Base-by-base conservation (phyloP, 495 filamentous ascomycete genomes). In the Lentithecium fluviatile region DNA sequence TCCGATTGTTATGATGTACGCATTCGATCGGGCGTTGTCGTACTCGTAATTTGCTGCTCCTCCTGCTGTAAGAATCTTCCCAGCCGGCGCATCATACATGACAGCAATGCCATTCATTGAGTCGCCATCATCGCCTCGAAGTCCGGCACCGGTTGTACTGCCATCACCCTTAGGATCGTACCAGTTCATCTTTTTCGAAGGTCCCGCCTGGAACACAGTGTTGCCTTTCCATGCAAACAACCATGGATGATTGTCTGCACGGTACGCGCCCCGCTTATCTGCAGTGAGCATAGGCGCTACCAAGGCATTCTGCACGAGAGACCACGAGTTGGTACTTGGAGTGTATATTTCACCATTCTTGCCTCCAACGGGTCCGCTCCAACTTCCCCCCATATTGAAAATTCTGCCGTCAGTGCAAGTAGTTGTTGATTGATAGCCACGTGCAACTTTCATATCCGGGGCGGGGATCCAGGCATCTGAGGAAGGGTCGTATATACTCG, bases 351-450 rank as follows among this genome's bases (percentile, higher is more conserved):
- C 83, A 19, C 78, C 82, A 49, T 82, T 75, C 70, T 85, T 85
- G n/a, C 68, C 74, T 6, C 74, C 76, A 24, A 58, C 6, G 2
- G 70, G 75, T 20, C 77, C 79, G 20, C 73, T 74, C 78, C 79
- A 87, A 10, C 79, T 80, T 12, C 84, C 84, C 19, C 84, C 83
- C 47, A 87, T 85, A 26, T 74, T 78, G 65, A 87, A 86, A 32
- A 83, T 76, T 1, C 76, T 69, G 0, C 84, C 83, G 53, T 84
- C 79, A 15, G 80, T 77, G 2, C 77, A 52, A 2, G 76, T 82
- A 8, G 78, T 75, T 32, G 78, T 75, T 1, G 80, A 64, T 54
- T 85, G 82, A 65, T 87, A 87, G 21, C 84, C 84, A 32, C 84
- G 81, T 15, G 67, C 62, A 45, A 81, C 75, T 15, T 71, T 58